Evolutionary conservation across 768 basidiomycete genomes (phyloP).

Genomic region (Trametes coccinea): DNA sequence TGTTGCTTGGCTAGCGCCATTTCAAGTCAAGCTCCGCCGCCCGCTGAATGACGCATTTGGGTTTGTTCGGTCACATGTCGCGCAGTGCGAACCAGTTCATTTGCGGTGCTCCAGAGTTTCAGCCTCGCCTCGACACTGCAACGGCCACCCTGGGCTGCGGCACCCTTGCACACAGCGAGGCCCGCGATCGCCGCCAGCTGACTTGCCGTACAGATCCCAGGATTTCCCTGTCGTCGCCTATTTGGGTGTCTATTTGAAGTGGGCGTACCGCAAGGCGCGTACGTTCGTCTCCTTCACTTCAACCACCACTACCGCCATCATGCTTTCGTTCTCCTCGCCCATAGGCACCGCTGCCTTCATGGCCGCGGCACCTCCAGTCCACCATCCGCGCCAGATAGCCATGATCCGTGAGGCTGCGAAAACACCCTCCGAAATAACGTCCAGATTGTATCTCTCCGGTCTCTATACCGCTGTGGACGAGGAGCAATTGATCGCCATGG

Average conservation of each 20-base stretch:
- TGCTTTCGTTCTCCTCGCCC: slow-evolving; percentile 22
- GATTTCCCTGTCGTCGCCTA: not conserved
- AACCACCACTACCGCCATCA: slow-evolving; percentile 5
- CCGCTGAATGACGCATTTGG: not conserved
- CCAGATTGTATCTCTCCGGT: slow-evolving; percentile 65
- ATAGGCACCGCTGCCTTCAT: slow-evolving; percentile 3
- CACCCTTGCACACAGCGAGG: too few relatives aligned
- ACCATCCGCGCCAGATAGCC: not conserved
- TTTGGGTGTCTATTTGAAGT: not conserved
- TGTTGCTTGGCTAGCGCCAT: too few relatives aligned
- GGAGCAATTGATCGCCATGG: slow-evolving; percentile 50
- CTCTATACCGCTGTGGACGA: slow-evolving; percentile 53
- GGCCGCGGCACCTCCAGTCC: not conserved
- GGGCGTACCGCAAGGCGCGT: not conserved
- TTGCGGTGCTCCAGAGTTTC: not conserved
- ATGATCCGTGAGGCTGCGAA: slow-evolving; percentile 13
- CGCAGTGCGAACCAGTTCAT: slow-evolving; percentile 2
- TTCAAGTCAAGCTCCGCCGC: too few relatives aligned
- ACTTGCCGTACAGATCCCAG: not conserved
- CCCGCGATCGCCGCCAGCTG: slow-evolving; percentile 8
- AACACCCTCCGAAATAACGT: slow-evolving; percentile 37
- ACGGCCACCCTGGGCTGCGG: too few relatives aligned
- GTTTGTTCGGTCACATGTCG: not conserved
- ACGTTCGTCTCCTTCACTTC: slow-evolving; percentile 6
- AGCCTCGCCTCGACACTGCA: slow-evolving; percentile 6